phyloP scores from a whole-genome alignment of 371 early-diverging fungal species.

The Actinomucor elegans region DNA sequence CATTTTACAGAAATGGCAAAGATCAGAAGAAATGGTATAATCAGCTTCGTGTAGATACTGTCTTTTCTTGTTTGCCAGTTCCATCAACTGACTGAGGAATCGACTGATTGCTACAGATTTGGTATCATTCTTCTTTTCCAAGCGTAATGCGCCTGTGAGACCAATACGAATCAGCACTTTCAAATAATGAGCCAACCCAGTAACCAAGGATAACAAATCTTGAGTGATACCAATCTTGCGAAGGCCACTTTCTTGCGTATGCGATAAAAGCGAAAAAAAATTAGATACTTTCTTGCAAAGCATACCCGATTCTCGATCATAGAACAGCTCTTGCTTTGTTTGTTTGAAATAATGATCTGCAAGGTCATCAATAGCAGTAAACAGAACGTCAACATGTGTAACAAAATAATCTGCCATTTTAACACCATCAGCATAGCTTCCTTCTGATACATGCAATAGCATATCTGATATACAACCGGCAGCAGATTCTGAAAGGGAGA shows the following conservation, averaged over 20 bases:
- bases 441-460: constrained; percentile 89
- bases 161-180: constrained; percentile 91
- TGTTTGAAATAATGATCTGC: constrained; percentile 32
- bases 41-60: constrained; percentile 21
- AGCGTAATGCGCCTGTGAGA: constrained; percentile 81
- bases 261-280: constrained; percentile 89
- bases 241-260: constrained; percentile 70
- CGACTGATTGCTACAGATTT: constrained; percentile 51
- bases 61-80: constrained; percentile 52
- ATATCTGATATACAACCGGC: constrained; percentile 97
- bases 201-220: constrained; percentile 88
- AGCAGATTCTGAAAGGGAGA: constrained; percentile 68
- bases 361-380: constrained; percentile 82
- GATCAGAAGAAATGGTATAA: constrained; percentile 57
- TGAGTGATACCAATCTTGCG: constrained; percentile 79
- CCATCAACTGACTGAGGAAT: constrained; percentile 65
- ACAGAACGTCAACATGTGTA: constrained; percentile 90
- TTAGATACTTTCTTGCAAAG: constrained; percentile 89
- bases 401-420: constrained; percentile 91
- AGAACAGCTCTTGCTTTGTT: constrained; percentile 54
- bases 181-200: constrained; percentile 89
- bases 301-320: constrained; percentile 87
- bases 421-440: constrained; percentile 80
- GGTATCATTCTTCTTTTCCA: constrained; percentile 55
- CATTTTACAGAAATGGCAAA: constrained; percentile 72